A percentile compares a stretch with the other conserved stretches of the same genome.
These are phyloP conservation scores for Naganishia onofrii DNA, from an alignment of 768 basidiomycete genomes.

Conservation along the genomic window DNA sequence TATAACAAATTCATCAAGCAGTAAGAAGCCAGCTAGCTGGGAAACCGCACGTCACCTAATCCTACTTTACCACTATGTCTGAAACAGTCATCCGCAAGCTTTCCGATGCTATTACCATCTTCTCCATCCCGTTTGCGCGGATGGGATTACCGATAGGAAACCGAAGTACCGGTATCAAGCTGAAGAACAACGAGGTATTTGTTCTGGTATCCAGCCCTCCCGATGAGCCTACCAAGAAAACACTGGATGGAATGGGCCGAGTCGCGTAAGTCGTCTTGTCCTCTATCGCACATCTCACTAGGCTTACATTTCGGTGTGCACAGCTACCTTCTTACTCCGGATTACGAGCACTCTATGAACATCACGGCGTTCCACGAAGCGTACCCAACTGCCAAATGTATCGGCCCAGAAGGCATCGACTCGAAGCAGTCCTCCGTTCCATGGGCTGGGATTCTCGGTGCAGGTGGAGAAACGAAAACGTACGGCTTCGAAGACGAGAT, in stretches of 20 bases:
- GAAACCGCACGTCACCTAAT: neutral
- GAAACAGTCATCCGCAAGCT: slow-evolving; percentile 47
- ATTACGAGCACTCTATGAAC: slow-evolving; percentile 52
- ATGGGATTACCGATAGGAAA: slow-evolving; percentile 74
- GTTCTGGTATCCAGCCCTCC: slow-evolving; percentile 77
- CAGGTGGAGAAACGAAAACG: slow-evolving; percentile 62
- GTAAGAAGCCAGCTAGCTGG: neutral
- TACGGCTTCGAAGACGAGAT: slow-evolving; percentile 71
- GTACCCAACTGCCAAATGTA: slow-evolving; percentile 59
- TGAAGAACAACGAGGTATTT: slow-evolving; percentile 70
- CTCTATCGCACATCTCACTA: neutral
- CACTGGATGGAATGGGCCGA: slow-evolving; percentile 64
- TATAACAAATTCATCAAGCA: too few relatives aligned
- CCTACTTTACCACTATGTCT: slow-evolving; percentile 6
- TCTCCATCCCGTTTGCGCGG: slow-evolving; percentile 56
- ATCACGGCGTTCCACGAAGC: slow-evolving; percentile 57
- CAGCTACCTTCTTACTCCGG: slow-evolving; percentile 53
- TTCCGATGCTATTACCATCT: slow-evolving; percentile 48
- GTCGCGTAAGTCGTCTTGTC: slow-evolving; percentile 59
- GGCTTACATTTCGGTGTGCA: neutral
- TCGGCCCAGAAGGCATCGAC: slow-evolving; percentile 63
- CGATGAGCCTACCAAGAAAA: slow-evolving; percentile 63
- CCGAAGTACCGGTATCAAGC: slow-evolving; percentile 73
- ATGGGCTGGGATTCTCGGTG: slow-evolving; percentile 63
- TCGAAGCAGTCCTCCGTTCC: slow-evolving; percentile 54